A percentile compares a stretch with the other conserved stretches of the same genome.
Evolutionary conservation across 257 asterid species (phyloP).

Genomic region (Solanum habrochaites): DNA sequence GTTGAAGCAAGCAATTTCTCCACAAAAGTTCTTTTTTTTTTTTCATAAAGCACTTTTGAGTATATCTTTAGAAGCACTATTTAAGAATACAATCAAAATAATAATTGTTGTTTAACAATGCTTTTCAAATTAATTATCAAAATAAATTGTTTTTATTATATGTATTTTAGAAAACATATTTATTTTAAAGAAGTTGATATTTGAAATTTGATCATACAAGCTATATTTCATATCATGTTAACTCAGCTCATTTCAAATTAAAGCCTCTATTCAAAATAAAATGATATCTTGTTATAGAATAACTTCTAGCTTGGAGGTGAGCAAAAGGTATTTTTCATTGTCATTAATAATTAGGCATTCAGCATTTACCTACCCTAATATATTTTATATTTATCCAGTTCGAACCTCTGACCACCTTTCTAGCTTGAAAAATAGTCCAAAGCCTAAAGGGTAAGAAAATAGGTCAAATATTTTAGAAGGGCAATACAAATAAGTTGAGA

Average conservation of each 20-base stretch:
- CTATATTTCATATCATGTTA: neutral
- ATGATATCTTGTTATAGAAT: too few species aligned
- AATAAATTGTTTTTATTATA: neutral
- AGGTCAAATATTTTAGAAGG: too few species aligned
- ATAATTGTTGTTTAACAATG: neutral
- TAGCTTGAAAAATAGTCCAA: neutral
- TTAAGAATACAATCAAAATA: neutral
- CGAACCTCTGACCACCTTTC: neutral
- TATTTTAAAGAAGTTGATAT: neutral
- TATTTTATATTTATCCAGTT: too few species aligned
- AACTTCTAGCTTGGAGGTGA: neutral
- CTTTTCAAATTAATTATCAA: neutral
- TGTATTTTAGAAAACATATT: neutral
- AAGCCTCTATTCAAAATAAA: neutral
- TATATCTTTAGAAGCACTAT: neutral
- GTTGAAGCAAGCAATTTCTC: neutral
- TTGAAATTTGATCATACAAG: neutral
- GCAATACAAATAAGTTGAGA: too few species aligned
- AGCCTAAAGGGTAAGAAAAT: too few species aligned
- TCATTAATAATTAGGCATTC: neutral
- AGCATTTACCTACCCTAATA: neutral
- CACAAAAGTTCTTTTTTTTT: neutral
- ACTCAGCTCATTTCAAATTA: neutral
- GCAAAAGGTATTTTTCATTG: neutral
- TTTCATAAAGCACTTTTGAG: neutral